These are phyloP conservation scores for Neurospora sp. DNA, from an alignment of 495 filamentous ascomycete species.

Conservation along the genomic window DNA sequence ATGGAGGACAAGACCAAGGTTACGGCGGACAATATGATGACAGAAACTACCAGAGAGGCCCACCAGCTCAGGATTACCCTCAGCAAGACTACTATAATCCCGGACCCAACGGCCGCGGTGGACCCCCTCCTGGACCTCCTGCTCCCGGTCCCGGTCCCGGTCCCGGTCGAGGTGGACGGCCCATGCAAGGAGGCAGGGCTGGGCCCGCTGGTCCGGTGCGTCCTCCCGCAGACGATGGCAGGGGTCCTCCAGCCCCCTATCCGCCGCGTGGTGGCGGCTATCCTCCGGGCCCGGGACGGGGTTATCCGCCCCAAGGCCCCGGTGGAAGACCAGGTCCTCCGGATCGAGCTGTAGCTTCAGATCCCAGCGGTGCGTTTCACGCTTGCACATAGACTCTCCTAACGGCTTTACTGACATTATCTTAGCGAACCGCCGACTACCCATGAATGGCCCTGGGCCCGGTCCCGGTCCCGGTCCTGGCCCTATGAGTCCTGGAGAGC, in stretches of 20 bases:
- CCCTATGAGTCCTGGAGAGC: constrained; percentile 30
- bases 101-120: constrained; percentile 25
- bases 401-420: constrained; percentile 1
- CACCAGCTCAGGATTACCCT: constrained; percentile 40
- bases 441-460: constrained; percentile 15
- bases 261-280: constrained; percentile 23
- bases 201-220: constrained; percentile 32
- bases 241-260: constrained; percentile 25
- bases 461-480: constrained; percentile 6
- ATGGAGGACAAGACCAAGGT: constrained; percentile 23
- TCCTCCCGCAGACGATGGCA: constrained; percentile 17
- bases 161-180: constrained; percentile 28
- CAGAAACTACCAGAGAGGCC: constrained; percentile 37
- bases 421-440: constrained; percentile 24
- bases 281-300: constrained; percentile 25
- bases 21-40: constrained; percentile 32
- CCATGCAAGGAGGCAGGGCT: constrained; percentile 32
- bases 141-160: constrained; percentile 1
- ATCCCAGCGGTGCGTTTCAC: constrained; percentile 26
- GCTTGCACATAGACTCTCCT: too few relatives aligned
- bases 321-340: constrained; percentile 29
- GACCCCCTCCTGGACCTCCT: constrained; percentile 5
- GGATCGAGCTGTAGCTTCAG: constrained; percentile 21
- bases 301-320: constrained; percentile 30
- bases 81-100: constrained; percentile 44